These are phyloP conservation scores for Mycena epipterygia DNA, from an alignment of 768 basidiomycete genomes.

Conservation along the genomic window DNA sequence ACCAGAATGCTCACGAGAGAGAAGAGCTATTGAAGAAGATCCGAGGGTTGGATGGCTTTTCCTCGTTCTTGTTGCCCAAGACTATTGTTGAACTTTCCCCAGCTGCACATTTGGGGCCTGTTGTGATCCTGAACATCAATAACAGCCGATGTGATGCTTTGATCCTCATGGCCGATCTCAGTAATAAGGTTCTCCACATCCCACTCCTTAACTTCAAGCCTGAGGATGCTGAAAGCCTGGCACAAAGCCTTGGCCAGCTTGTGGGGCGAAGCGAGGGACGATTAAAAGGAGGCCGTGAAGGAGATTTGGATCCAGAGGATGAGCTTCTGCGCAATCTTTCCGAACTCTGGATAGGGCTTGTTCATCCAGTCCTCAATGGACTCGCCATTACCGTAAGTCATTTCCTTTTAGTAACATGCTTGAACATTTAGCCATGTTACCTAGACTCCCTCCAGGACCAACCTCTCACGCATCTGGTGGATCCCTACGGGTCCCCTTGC, in stretches of 20 bases:
- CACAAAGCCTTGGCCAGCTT: no score
- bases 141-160: background rate
- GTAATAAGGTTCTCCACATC: background rate
- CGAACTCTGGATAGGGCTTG: constrained; percentile 34
- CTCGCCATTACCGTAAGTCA: constrained; percentile 4
- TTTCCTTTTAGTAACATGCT: background rate
- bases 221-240: background rate
- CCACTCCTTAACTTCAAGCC: background rate
- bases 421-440: no score
- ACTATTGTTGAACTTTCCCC: constrained; percentile 19
- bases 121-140: constrained; percentile 39
- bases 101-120: constrained; percentile 26
- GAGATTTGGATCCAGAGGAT: background rate
- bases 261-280: no score
- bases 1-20: background rate
- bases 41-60: constrained; percentile 29
- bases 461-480: background rate
- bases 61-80: constrained; percentile 34
- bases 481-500: background rate
- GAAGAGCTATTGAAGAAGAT: constrained; percentile 27
- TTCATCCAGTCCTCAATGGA: constrained; percentile 39
- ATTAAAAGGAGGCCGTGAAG: no score
- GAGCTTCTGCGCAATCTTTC: constrained; percentile 28
- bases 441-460: background rate
- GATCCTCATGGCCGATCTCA: background rate